A percentile compares a stretch with the other conserved stretches of the same genome.
Evolutionary conservation across 2,329 filamentous ascomycete species (phyloP).

Genomic region (Colletotrichum eleusines): DNA sequence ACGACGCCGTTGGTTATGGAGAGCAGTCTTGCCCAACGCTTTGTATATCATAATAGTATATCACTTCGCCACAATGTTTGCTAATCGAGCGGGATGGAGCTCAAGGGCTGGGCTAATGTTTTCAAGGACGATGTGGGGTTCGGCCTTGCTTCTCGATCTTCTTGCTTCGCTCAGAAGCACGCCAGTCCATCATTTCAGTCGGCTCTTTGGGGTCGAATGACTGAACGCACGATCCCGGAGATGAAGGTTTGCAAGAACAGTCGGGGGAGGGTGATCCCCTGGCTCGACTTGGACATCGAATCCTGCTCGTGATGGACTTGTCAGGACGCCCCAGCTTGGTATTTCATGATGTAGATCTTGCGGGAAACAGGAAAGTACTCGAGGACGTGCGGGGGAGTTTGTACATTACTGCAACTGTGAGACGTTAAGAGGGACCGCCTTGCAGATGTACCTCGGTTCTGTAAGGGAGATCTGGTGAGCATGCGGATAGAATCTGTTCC

Average conservation of each 20-base stretch:
- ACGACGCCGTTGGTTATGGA: too few species aligned
- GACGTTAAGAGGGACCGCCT: too few species aligned
- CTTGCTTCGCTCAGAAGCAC: not conserved
- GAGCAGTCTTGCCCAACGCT: too few species aligned
- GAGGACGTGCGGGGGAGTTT: slow-evolving; percentile 8
- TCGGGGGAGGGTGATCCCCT: not conserved
- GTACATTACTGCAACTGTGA: too few species aligned
- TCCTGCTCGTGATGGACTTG: not conserved
- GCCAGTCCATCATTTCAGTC: not conserved
- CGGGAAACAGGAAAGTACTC: not conserved
- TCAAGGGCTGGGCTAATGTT: not conserved
- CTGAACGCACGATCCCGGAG: not conserved
- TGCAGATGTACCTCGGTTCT: not conserved
- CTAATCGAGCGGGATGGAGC: not conserved
- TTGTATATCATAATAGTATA: too few species aligned
- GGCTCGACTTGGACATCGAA: slow-evolving; percentile 5
- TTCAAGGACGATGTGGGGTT: not conserved
- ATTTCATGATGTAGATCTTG: slow-evolving; percentile 10
- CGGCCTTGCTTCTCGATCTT: not conserved
- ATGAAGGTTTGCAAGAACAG: slow-evolving; percentile 1
- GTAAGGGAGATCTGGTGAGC: not conserved
- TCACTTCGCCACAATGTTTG: not conserved
- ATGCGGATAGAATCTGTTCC: not conserved
- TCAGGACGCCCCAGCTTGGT: not conserved
- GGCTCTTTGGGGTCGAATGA: not conserved